Conservation (phyloP, 2,329 filamentous ascomycete species). For the Keithomyces neogunnii region DNA sequence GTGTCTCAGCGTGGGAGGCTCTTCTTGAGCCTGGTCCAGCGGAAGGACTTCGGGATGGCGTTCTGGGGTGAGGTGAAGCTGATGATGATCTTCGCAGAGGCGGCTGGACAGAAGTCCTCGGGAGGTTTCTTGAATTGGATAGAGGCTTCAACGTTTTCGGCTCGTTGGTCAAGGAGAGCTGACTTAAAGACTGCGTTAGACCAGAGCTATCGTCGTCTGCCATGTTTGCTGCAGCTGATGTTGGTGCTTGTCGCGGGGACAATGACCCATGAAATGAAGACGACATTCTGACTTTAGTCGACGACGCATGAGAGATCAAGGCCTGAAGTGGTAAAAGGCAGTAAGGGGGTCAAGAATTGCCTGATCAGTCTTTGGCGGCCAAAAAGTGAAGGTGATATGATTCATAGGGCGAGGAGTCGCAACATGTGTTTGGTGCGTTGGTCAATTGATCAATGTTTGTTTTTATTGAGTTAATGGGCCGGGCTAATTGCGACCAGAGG, state of each 20-base stretch:
- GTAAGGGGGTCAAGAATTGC: background rate
- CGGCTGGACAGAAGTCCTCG: conserved; percentile 27
- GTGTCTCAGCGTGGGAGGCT: conserved; percentile 39
- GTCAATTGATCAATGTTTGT: background rate
- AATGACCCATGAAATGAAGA: background rate
- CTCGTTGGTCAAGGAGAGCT: conserved; percentile 33
- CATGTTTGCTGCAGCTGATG: background rate
- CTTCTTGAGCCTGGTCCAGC: conserved; percentile 33
- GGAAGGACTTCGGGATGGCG: conserved; percentile 34
- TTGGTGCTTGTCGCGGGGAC: conserved; percentile 2
- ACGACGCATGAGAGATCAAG: conserved; percentile 4
- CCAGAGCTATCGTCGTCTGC: conserved; percentile 17
- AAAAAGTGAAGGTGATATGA: background rate
- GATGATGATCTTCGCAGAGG: conserved; percentile 26
- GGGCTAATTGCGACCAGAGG: background rate
- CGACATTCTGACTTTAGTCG: conserved; percentile 4
- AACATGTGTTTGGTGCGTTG: background rate
- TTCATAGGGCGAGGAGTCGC: background rate
- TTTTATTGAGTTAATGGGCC: background rate
- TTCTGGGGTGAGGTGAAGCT: conserved; percentile 28
- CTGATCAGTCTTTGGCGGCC: background rate
- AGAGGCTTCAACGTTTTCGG: conserved; percentile 16
- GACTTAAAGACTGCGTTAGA: conserved; percentile 33
- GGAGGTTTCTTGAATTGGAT: conserved; percentile 12
- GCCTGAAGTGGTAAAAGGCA: background rate